Evolutionary conservation across 225 moss, liverwort and hornwort species (phyloP), one percentile per base, ranked within the genome.

Genomic region (Climacium dendroides): DNA sequence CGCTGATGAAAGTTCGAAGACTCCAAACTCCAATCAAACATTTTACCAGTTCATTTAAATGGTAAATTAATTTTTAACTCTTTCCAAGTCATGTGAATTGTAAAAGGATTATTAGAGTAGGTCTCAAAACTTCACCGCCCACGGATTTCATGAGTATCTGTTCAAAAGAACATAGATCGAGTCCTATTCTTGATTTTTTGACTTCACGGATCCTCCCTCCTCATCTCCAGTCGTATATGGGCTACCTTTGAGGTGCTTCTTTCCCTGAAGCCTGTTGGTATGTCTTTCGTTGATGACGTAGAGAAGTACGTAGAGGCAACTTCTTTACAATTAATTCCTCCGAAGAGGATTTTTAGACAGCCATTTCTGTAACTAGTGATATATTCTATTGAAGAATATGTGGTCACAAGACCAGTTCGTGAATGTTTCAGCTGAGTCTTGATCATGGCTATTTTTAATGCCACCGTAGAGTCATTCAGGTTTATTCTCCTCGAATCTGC

Each of bases 31-130:
- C 94, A 28, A 88, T 92, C 83, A 89, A 87, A 74, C 90, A 94
- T 30, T 92, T 91, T 78, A 91, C 88, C 77, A 91, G 94, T 80
- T 94, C 94, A 14, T 94, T 94, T 85, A 94, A 94, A 85, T 94
- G 94, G 94, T 94, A 91, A 91, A 59, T 74, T 24, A 60, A 69
- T 67, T 83, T 83, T 78, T 23, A 66, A 83, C 88, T 89, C 88
- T 87, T 70, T 54, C 18, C 59, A 61, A 77, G 75, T 85, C 82
- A 57, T 89, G 85, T 87, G 88, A 86, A 88, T 88, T 90, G 74
- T 91, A 88, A 83, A 80, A 81, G 89, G 86, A 86, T 47, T 83
- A 63, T n/a, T 35, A 85, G 90, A 63, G 47, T 67, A 77, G 77
- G 77, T 54, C 62, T 88, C 48, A 55, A 37, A 64, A 53, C 58